phyloP scores from a whole-genome alignment of 140 eudicot genomes.

The Oenanthe javanica region DNA sequence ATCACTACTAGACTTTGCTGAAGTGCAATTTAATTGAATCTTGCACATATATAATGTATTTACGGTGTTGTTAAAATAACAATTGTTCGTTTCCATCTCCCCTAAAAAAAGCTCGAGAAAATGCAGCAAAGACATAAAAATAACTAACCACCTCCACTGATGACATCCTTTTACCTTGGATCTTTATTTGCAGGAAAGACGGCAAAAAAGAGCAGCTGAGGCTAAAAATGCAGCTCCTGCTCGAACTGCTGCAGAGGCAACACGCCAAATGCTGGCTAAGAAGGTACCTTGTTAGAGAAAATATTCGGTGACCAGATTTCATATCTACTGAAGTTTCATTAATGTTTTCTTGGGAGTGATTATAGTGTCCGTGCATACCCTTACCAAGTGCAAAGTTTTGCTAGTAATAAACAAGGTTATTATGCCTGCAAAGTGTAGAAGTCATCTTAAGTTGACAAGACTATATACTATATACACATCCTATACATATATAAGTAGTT shows the following conservation, averaged over 20 bases:
- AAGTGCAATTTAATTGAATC: neutral
- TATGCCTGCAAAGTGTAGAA: neutral
- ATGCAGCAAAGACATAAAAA: too few species aligned
- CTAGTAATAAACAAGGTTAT: neutral
- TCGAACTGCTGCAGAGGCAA: conserved; percentile 46
- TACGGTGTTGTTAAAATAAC: neutral
- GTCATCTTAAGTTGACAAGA: neutral
- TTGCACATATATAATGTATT: neutral
- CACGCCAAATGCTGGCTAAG: conserved; percentile 28
- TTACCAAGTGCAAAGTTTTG: neutral
- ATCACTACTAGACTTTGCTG: neutral
- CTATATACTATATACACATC: too few species aligned
- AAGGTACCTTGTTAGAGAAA: conserved; percentile 25
- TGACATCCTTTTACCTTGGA: neutral
- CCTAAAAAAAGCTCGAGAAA: neutral
- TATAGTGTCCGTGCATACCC: neutral
- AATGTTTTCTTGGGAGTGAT: neutral
- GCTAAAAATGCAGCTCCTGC: conserved; percentile 44
- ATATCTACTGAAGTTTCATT: neutral
- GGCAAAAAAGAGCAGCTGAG: conserved; percentile 35
- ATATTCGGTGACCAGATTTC: neutral
- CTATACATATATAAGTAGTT: neutral
- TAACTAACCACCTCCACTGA: neutral
- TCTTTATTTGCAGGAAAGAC: conserved; percentile 32
- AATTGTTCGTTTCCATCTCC: neutral